These are phyloP conservation scores for Tetrapyrgos nigripes DNA, from an alignment of 1,284 basidiomycete genomes.

Conservation along the genomic window DNA sequence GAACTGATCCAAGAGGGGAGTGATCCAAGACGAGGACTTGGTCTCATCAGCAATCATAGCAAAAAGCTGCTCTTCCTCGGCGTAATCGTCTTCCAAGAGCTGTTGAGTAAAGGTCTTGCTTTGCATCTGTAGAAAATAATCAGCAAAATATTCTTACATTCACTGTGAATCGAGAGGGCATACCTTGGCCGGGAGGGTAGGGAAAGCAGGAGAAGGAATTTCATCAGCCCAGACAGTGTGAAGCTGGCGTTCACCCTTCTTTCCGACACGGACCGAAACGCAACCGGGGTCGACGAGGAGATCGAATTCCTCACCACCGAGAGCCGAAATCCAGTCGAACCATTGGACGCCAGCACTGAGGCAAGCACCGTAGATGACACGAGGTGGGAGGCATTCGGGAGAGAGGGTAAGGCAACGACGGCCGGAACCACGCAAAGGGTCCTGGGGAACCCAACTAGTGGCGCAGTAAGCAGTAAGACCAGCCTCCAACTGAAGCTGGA, in stretches of 20 bases:
- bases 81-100: slow-evolving; percentile 68
- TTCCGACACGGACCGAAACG: slow-evolving; percentile 67
- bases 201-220: slow-evolving; percentile 32
- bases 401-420: slow-evolving; percentile 78
- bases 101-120: slow-evolving; percentile 74
- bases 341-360: slow-evolving; percentile 71
- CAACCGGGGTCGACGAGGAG: slow-evolving; percentile 80
- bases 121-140: slow-evolving; percentile 23
- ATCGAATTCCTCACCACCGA: slow-evolving; percentile 75
- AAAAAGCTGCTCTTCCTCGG: slow-evolving; percentile 76
- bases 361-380: slow-evolving; percentile 73
- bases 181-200: slow-evolving; percentile 24
- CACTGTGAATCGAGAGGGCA: neutral
- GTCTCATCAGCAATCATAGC: slow-evolving; percentile 75
- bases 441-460: slow-evolving; percentile 64
- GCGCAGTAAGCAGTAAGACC: slow-evolving; percentile 73
- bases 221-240: slow-evolving; percentile 73
- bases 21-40: slow-evolving; percentile 68
- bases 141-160: neutral
- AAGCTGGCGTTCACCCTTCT: slow-evolving; percentile 45
- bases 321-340: slow-evolving; percentile 74
- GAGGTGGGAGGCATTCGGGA: slow-evolving; percentile 69
- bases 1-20: slow-evolving; percentile 66
- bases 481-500: slow-evolving; percentile 72
- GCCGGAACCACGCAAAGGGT: slow-evolving; percentile 70